Conservation (phyloP, 805 yeast species). For the Saturnispora kantuleensis region DNA sequence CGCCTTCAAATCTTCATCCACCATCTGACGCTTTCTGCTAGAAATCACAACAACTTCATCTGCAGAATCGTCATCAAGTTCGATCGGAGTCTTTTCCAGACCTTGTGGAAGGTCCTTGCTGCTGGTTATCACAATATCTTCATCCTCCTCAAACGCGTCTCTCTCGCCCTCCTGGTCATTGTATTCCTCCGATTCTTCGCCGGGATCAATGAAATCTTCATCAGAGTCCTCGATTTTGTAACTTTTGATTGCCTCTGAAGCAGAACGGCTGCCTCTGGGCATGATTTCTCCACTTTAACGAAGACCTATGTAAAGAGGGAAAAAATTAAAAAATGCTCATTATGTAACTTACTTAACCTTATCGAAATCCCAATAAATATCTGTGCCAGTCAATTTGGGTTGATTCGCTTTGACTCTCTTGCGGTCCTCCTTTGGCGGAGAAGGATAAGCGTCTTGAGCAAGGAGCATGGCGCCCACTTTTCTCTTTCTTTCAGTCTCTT, state of each 20-base stretch:
- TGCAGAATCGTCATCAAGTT: slow-evolving; percentile 15
- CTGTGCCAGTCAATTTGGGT: slow-evolving; percentile 7
- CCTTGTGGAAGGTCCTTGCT: slow-evolving; percentile 18
- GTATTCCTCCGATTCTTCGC: slow-evolving; percentile 7
- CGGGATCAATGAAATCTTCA: background rate
- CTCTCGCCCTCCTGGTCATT: slow-evolving; percentile 24
- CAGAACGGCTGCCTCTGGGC: background rate
- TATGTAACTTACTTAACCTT: slow-evolving; percentile 22
- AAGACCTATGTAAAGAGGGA: background rate
- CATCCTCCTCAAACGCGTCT: slow-evolving; percentile 30
- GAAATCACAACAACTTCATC: slow-evolving; percentile 2
- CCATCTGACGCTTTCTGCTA: slow-evolving; percentile 4
- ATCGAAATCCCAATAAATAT: slow-evolving; percentile 23
- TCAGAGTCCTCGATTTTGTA: slow-evolving; percentile 1
- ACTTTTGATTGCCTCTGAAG: background rate
- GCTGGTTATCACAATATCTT: slow-evolving; percentile 26
- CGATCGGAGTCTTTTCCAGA: slow-evolving; percentile 33
- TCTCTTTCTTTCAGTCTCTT: slow-evolving; percentile 9
- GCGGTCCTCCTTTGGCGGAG: slow-evolving; percentile 28
- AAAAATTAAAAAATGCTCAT: slow-evolving; percentile 7
- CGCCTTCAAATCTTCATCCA: background rate
- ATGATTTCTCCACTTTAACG: too few species aligned
- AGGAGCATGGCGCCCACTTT: slow-evolving; percentile 8
- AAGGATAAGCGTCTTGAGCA: slow-evolving; percentile 22
- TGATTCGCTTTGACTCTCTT: slow-evolving; percentile 8